Evolutionary conservation across 306 rosid genomes (phyloP).

Genomic region (Sesbania bispinosa): DNA sequence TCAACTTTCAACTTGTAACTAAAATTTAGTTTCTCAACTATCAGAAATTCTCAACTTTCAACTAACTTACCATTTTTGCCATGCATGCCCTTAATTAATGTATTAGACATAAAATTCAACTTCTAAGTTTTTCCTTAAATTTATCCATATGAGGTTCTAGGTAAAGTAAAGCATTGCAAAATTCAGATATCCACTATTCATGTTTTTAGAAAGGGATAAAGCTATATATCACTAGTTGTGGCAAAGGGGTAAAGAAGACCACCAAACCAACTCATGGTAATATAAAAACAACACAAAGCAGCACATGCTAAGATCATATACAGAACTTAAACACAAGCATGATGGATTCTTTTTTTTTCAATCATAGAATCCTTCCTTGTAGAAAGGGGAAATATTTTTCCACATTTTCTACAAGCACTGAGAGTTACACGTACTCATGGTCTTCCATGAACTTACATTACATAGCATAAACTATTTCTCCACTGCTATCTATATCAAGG

Average conservation of each 20-base stretch:
- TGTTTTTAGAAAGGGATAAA: background rate
- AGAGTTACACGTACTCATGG: too few species aligned
- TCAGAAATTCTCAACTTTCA: too few species aligned
- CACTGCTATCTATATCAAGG: slow-evolving; percentile 87
- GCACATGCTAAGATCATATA: slow-evolving; percentile 6
- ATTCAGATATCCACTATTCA: background rate
- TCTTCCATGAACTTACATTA: slow-evolving; percentile 24
- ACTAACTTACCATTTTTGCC: too few species aligned
- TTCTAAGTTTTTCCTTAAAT: too few species aligned
- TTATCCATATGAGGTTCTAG: background rate
- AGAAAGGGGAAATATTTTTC: slow-evolving; percentile 8
- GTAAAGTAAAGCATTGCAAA: background rate
- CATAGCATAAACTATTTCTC: slow-evolving; percentile 88
- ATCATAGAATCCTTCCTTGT: slow-evolving; percentile 21
- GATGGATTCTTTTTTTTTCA: slow-evolving; percentile 25
- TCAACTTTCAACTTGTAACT: too few species aligned
- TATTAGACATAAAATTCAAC: too few species aligned
- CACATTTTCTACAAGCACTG: slow-evolving; percentile 22
- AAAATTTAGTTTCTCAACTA: too few species aligned
- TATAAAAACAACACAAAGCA: background rate
- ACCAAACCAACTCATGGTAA: background rate
- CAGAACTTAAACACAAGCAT: slow-evolving; percentile 19
- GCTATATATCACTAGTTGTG: too few species aligned
- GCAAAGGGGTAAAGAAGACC: background rate
- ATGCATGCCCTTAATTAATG: too few species aligned